Evolutionary conservation across 805 yeast species (phyloP).

Genomic region (Starmerella roubikii): DNA sequence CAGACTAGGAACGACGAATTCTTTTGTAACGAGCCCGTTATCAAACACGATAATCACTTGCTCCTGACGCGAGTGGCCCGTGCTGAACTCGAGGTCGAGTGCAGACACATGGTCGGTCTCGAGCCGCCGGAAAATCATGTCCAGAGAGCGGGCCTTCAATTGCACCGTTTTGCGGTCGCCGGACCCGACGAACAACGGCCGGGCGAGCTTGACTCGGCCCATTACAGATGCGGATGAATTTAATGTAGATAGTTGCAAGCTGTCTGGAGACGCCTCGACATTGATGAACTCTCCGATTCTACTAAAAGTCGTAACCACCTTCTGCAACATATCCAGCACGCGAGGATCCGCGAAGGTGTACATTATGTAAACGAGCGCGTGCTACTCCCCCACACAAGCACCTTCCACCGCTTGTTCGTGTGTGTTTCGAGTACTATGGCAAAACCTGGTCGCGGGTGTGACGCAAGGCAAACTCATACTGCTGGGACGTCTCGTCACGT

Average conservation of each 20-base stretch:
- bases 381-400: no score
- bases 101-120: slow-evolving; percentile 3
- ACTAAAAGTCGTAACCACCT: slow-evolving; percentile 5
- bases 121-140: slow-evolving; percentile 8
- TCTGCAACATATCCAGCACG: slow-evolving; percentile 7
- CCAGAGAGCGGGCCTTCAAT: slow-evolving; percentile 14
- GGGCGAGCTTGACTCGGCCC: slow-evolving; percentile 3
- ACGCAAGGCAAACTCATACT: no score
- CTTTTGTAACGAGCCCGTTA: slow-evolving; percentile 5
- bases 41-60: slow-evolving; percentile 6
- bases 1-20: slow-evolving; percentile 7
- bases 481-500: no score
- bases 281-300: slow-evolving; percentile 12
- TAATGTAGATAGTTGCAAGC: slow-evolving; percentile 7
- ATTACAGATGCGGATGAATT: slow-evolving; percentile 13
- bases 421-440: no score
- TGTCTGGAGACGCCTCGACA: slow-evolving; percentile 3
- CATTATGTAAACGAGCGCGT: slow-evolving; percentile 7
- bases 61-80: slow-evolving; percentile 10
- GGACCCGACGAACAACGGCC: slow-evolving; percentile 6
- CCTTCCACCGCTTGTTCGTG: no score
- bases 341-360: slow-evolving; percentile 9
- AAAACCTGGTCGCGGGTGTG: no score
- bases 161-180: slow-evolving; percentile 5
- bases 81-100: slow-evolving; percentile 7